Evolutionary conservation across 2,329 filamentous ascomycete species (phyloP).

Genomic region (Colletotrichum lini): DNA sequence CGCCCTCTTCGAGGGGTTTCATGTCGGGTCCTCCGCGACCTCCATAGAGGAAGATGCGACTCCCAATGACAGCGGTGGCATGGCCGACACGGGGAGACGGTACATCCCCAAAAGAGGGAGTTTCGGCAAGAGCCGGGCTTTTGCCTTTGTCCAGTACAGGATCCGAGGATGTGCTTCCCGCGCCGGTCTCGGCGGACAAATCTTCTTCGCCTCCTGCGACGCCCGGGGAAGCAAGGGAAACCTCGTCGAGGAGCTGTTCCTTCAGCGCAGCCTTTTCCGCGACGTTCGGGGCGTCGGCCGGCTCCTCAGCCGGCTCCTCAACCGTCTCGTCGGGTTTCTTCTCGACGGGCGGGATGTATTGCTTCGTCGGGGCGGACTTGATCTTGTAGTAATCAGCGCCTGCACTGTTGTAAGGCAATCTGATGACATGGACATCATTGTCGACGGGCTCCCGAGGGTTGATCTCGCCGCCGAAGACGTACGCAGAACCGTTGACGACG

Average conservation of each 20-base stretch:
- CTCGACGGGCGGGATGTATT: constrained; percentile 42
- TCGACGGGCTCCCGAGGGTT: constrained; percentile 77
- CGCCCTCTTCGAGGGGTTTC: constrained; percentile 80
- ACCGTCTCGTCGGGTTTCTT: constrained; percentile 14
- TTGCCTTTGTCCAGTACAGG: constrained; percentile 57
- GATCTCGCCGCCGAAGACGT: constrained; percentile 85
- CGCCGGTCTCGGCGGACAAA: background rate
- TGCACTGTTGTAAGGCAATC: constrained; percentile 70
- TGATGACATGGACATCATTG: constrained; percentile 78
- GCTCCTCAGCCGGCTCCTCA: constrained; percentile 2
- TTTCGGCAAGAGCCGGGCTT: constrained; percentile 44
- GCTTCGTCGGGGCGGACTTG: constrained; percentile 60
- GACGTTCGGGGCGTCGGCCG: constrained; percentile 43
- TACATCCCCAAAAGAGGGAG: constrained; percentile 57
- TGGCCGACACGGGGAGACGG: constrained; percentile 81
- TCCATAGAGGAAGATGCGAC: constrained; percentile 85
- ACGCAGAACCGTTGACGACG: constrained; percentile 68
- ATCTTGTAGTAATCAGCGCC: constrained; percentile 73
- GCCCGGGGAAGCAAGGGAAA: constrained; percentile 55
- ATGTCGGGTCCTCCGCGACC: constrained; percentile 80
- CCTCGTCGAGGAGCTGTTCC: constrained; percentile 58
- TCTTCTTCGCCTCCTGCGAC: constrained; percentile 45
- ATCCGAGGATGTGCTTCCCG: constrained; percentile 26
- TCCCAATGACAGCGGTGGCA: constrained; percentile 76
- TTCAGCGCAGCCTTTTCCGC: constrained; percentile 44